Base-by-base conservation (phyloP, 2,329 filamentous ascomycete species). In the Neopestalotiopsis rosae region DNA sequence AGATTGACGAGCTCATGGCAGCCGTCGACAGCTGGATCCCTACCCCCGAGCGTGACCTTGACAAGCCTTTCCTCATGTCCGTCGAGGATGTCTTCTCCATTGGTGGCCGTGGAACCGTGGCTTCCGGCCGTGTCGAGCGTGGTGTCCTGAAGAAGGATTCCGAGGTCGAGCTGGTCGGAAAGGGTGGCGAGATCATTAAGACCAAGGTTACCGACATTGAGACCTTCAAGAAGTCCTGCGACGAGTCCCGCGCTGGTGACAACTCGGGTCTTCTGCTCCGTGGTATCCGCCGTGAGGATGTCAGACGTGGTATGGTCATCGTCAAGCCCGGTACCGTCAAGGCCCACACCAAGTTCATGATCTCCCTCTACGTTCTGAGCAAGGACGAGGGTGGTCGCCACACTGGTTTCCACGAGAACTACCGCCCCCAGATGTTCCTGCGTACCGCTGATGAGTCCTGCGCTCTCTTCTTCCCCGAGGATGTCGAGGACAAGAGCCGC, bases 201-300 rank as follows among this genome's bases (percentile, higher is more conserved):
- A 98, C 96, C 83, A 98, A 98, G 89, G 95, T 99, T 74, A 99
- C 96, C 79, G 97, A 99, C 80, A 98, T 99, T 76, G 96, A 99
- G 88, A 99, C 95, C 74, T 99, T 99, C 89, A 98, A 98, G 90
- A 99, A 99, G 90, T 97, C 94, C 64, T 98, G 96, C 84, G 95
- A 98, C 69, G 94, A 97, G 85, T 97, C 95, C 69, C 90, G 93
- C 77, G 96, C 96, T 71, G 96, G 96, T 82, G 96, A 99, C 85
- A 99, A 98, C 91, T 98, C 96, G 32, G 96, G 96, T 79, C 92
- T 99, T 49, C 90, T 99, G 67, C 92, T 99, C 82, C 94, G 96
- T 85, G 95, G 96, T 88, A 85, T 99, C 79, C 95, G 94, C 85
- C 94, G 96, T 79, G 96, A 99, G 86, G 97, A 99, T 78, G 89